Evolutionary conservation across 1,284 basidiomycete species (phyloP).

Genomic region (Apiotrichum siamense): DNA sequence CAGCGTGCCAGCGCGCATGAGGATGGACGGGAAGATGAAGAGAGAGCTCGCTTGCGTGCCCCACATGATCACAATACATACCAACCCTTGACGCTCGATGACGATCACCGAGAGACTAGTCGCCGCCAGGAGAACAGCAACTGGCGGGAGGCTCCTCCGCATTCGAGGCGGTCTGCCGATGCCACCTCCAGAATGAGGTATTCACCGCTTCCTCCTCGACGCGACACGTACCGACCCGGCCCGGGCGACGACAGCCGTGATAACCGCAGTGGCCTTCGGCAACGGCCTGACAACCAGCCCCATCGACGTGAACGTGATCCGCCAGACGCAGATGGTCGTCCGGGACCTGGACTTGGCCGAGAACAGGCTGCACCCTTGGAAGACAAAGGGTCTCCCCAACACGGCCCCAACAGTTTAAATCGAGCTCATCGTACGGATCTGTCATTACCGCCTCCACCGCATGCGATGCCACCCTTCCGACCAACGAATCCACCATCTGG

Average conservation of each 20-base stretch:
- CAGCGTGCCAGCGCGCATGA: neutral
- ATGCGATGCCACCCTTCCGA: slow-evolving; percentile 5
- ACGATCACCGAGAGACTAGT: neutral
- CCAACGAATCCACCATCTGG: neutral
- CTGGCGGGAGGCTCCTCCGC: neutral
- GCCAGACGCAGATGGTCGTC: no score
- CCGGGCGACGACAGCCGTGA: no score
- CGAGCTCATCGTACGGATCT: neutral
- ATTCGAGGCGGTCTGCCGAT: neutral
- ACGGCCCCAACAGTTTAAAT: neutral
- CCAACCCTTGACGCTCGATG: neutral
- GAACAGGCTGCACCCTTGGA: neutral
- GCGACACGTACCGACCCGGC: no score
- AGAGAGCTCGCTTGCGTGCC: neutral
- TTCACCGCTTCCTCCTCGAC: no score
- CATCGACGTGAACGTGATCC: no score
- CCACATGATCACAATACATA: neutral
- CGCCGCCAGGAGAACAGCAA: neutral
- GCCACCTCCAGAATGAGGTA: neutral
- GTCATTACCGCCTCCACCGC: slow-evolving; percentile 1
- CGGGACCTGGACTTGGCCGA: neutral
- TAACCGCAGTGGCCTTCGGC: no score
- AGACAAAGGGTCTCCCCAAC: neutral
- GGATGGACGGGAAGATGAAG: neutral
- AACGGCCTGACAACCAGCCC: no score